Evolutionary conservation across 2,329 filamentous ascomycete genomes (phyloP), one percentile per base, ranked within the genome.

Genomic region (Decorospora gaudefroyi): DNA sequence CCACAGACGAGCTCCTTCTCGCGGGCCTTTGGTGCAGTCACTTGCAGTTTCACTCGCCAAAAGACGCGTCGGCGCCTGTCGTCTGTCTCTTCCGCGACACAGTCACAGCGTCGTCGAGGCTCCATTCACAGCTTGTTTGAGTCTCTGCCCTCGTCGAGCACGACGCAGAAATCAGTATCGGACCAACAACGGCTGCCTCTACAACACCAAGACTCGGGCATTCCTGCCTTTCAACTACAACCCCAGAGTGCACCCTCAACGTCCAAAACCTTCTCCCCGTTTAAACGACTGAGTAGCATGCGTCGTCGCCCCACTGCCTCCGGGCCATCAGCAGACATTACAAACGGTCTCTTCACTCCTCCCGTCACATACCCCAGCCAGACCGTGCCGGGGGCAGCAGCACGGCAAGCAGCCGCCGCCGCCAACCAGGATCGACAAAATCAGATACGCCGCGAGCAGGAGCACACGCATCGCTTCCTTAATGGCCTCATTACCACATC

Each of bases 381-480:
- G 5, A 18, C 54, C n/a, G 36, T 49, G 11, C 61, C 60, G 7
- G 63, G 63, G 10, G 49, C 60, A 3, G 67, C 67, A 19, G 67
- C 67, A 17, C 55, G 67, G 26, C 65, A 67, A 42, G 63, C 67
- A 6, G 67, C 66, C 9, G 67, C 67, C 4, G 66, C 66, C 1
- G 65, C 65, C 31, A 68, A 69, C 50, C 62, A 65, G 46, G 64
- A 63, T 18, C 59, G 67, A 6, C 46, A 61, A 36, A 57, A 45
- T 35, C 56, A 64, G 19, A 41, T 62, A 16, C 57, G 59, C 4
- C 59, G 61, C 30, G 62, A 70, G 38, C 60, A 68, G 34, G 63
- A 69, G 35, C 50, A 67, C 52, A 68, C 65, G 1, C 52, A 55
- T 12, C 61, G 59, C 31, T 70, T 68, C 42, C 51, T 67, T 39